Evolutionary conservation across 768 basidiomycete genomes (phyloP), one percentile per base, ranked within the genome.

Genomic region (Tricholoma saponaceum): DNA sequence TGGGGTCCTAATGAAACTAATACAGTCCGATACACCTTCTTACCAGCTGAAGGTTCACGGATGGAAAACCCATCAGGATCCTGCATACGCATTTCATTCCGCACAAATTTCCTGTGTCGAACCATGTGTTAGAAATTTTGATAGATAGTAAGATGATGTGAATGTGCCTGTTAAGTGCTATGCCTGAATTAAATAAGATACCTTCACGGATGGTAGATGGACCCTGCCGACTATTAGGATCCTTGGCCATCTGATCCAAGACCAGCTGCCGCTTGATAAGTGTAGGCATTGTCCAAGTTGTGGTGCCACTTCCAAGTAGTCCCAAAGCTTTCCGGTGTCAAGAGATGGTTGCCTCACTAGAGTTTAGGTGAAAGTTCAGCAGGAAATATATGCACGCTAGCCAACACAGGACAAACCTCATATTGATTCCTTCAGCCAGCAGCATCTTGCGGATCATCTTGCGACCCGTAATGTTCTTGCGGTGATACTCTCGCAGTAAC

Each of bases 171-270:
- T 66, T 67, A 14, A 69, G 54, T 70, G 74, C 61, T 39, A 67
- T 47, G 58, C 75, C 63, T 0, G 66, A 67, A 14, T 70, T 64
- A 43, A 57, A 51, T 18, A 66, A 62, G 28, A 75, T 68, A 0
- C 57, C 56, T 33, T 71, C 64, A 41, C 68, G 68, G n/a, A 74
- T 59, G 28, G 58, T 56, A 13, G 58, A 47, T 22, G 69, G 63
- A 12, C 74, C 74, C 5, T 57, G 60, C 26, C 59, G 58, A 20
- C 69, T 64, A 28, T 51, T 64, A 3, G 73, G 69, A 54, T 76
- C 74, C 28, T 69, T 68, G 1, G 64, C 56, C 65, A 76, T 64
- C 60, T 75, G 69, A 30, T 72, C 67, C 3, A 70, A 33, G 16
- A 76, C 64, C 9, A 75, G 66, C 37, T 74, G 69, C 3, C 65